Base-by-base conservation (phyloP, 176 grass and related monocot genomes). In the Oropetium thomaeum region DNA sequence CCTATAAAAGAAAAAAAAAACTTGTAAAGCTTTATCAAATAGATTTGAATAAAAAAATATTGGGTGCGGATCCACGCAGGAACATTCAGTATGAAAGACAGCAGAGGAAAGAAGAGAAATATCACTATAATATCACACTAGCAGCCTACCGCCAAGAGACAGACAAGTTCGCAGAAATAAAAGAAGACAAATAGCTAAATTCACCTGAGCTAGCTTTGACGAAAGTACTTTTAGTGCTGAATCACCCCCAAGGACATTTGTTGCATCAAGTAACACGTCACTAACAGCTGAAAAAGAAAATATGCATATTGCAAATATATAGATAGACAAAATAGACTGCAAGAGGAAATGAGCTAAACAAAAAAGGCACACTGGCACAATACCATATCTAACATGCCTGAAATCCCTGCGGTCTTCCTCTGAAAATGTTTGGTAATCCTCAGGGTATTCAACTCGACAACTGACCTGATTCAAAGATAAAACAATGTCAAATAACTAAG, bases 351-450 rank as follows among this genome's bases (percentile, higher is more conserved):
- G 32, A 22, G 42, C 57, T 77, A 61, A 73, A 53, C 73, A 25
- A 73, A 82, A 62, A 70, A n/a, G n/a, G n/a, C n/a, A n/a, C n/a
- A n/a, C n/a, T n/a, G 29, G 41, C 29, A 67, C 53, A 23, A 58
- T 67, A 99, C 96, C 91, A 39, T 88, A 95, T 99, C 96, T 87
- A 70, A 73, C 69, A 82, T 99, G 87, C 74, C 88, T 99, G 55
- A 99, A 99, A 92, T 99, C 96, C 82, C 86, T 95, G 39, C 82
- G 76, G 58, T 99, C 91, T 81, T 99, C 96, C 65, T 99, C 89
- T 17, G 96, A 95, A 72, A 95, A 86, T 38, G 83, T 81, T 30
- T 80, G 60, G 40, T 88, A 99, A 41, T 84, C 87, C 52, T 89
- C 87, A 71, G 96, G 96, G 76, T 89, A 99, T 87, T 99, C 91